Evolutionary conservation across 108 stramenopile genomes (phyloP), one percentile per base, ranked within the genome.

Genomic region (Cyclotella baltica): DNA sequence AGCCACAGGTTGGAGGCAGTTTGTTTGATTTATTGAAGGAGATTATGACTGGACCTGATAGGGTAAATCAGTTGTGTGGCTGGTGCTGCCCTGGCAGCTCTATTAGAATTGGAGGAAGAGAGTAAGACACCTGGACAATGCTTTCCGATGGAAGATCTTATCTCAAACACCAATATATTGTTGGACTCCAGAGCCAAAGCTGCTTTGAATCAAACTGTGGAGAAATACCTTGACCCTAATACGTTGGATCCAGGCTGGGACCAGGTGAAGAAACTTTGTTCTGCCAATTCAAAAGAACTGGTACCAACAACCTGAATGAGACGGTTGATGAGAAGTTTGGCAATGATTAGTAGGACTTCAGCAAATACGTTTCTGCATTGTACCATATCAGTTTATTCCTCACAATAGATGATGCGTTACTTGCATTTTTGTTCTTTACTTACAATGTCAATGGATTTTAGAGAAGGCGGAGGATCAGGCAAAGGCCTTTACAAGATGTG

Each of bases 401-500:
- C n/a, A n/a, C n/a, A n/a, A n/a, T n/a, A n/a, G n/a, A n/a, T n/a
- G n/a, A n/a, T n/a, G n/a, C n/a, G n/a, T n/a, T n/a, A n/a, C n/a
- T n/a, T n/a, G n/a, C n/a, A n/a, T n/a, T n/a, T n/a, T n/a, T n/a
- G n/a, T n/a, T n/a, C n/a, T n/a, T n/a, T n/a, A n/a, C n/a, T n/a
- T n/a, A 86, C 85, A 3, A 80, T 91, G 77, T 86, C 81, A 27
- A 87, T 91, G 51, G 90, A 91, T 55, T 65, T 73, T 59, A 80
- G 88, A 52, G 87, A 87, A 69, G 89, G 84, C 46, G 90, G 90
- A 4, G 89, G 85, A 27, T 84, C 81, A 33, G 69, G 70, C 11
- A 70, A 68, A 50, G 84, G 73, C 25, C 77, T 91, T 33, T 88
- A 91, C 63, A 75, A 75, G 23, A 86, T 91, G 87, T 91, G 90